Evolutionary conservation across 345 rosid species (phyloP), one percentile per base, ranked within the genome.

Genomic region (Sapria himalayana): DNA sequence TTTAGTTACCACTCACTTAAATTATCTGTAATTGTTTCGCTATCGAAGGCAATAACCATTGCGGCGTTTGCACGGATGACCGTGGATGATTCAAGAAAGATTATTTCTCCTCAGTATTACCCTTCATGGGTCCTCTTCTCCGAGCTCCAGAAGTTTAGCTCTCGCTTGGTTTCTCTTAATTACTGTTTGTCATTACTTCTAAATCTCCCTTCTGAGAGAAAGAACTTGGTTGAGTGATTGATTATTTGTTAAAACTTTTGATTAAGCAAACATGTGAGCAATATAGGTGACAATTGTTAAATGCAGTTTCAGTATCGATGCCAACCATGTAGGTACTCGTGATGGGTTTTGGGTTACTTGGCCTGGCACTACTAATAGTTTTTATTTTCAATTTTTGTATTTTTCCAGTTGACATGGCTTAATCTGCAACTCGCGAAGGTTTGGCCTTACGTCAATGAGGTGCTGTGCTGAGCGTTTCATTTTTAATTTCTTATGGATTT

Each of bases 71-170:
- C 99, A 15, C 69, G 92, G 55, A 74, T 91, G 95, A 79, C 86
- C 2, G 86, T 84, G 49, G 78, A 66, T 23, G 99, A 91, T 73
- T 76, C 99, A 1, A 69, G 81, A 54, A 80, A 79, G 73, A 69
- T 91, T 52, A 66, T 91, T 63, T 78, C 95, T 29, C 39, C 71
- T 33, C 73, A 91, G 22, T 61, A 50, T 23, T 91, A 91, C 49
- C 99, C 99, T 53, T 60, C 96, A 14, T 91, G 99, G 99, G 85
- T 91, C 41, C 92, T 77, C 58, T 91, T 91, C 74, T 72, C 96
- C 15, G 79, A 75, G 65, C 73, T 71, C 35, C 99, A 91, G 81
- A 91, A 84, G 93, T 56, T 73, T 55, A 60, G 65, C 53, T 25
- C 31, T 17, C 22, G 1, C 19, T 41, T 32, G 6, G 33, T 49